Evolutionary conservation across 331 rosid genomes (phyloP), one percentile per base, ranked within the genome.

Genomic region (Arachis monticola): DNA sequence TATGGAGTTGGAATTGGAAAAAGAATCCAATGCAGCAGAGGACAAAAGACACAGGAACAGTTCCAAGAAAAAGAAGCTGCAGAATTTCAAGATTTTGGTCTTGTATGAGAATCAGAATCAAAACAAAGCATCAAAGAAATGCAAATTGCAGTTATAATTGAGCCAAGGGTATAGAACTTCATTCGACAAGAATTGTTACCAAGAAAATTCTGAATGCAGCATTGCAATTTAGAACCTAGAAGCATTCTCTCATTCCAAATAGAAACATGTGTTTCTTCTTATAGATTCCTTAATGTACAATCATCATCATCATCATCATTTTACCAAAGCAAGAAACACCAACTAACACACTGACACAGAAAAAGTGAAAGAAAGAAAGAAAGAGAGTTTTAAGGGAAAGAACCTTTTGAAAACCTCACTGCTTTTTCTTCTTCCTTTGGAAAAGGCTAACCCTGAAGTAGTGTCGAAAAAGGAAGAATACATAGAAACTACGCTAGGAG

Each of bases 371-470:
- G 40, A 35, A 35, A 35, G 4, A 3, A 41, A 70, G 52, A 53
- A 51, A 70, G 32, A 41, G 44, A 46, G 51, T 64, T 62, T 69
- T 78, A 0, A 61, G 30, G 50, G 56, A 73, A 75, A 75, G 82
- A 85, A 82, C 81, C 92, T 84, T 17, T 58, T 8, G 35, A 73
- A 50, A 75, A 77, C 30, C 22, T 76, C 58, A 66, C 78, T 69
- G 22, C 22, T 17, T 17, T 17, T 17, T 17, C 6, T 73, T 72
- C 70, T 83, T 78, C 77, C 58, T 73, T 12, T 60, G 64, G 27
- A 74, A 67, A 86, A 17, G 22, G 84, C 42, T 47, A 47, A 60
- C 44, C 41, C 42, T 60, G 42, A 65, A 63, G 64, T 47, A 48
- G 69, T 73, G 65, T 70, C 67, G 77, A 73, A 31, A 10, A 22